Base-by-base conservation (phyloP, 352 stramenopile species). In the Pythium biforme region DNA sequence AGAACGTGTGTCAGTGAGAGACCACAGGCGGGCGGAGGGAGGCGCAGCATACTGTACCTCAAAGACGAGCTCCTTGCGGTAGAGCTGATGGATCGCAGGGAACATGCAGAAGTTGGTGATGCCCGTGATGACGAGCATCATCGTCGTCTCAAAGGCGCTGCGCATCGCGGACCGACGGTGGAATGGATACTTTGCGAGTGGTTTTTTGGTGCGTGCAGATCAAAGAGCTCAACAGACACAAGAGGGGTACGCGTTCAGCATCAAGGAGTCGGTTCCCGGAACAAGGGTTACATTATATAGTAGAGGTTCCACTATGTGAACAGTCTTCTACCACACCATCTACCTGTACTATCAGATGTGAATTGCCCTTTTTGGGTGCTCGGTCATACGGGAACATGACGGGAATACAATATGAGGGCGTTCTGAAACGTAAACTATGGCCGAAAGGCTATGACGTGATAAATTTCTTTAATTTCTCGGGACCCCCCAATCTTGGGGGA, bases 401-500 rank as follows among this genome's bases (percentile, higher is more conserved):
- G 39, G 8, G 7, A 54, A 14, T 14, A 19, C 2, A 20, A 12
- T 45, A 15, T 2, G 11, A 10, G 1, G 3, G 0, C 27, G 37
- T 10, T 0, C 0, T 40, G 8, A 19, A 40, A 11, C 7, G 34
- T 7, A 10, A 3, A 4, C 22, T 55, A 56, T 84, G 63, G 77
- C 71, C 79, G 81, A 90, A 90, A 90, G 79, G 76, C 66, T 75
- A 69, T 67, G 81, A 86, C 79, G 81, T 90, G 78, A 89, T 86
- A 88, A 86, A 88, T 88, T 90, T 89, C 76, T 87, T 88, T 86
- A 90, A 90, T 90, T 90, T 90, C 75, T 90, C 77, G 81, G 70
- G 79, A 85, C 64, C 81, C 74, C 79, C 77, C 68, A 65, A n/a
- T 29, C 31, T 22, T 55, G 59, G 59, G 59, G 59, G 50, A n/a